Base-by-base conservation (phyloP, 179 eudicot genomes). In the Gypsophila paniculata region DNA sequence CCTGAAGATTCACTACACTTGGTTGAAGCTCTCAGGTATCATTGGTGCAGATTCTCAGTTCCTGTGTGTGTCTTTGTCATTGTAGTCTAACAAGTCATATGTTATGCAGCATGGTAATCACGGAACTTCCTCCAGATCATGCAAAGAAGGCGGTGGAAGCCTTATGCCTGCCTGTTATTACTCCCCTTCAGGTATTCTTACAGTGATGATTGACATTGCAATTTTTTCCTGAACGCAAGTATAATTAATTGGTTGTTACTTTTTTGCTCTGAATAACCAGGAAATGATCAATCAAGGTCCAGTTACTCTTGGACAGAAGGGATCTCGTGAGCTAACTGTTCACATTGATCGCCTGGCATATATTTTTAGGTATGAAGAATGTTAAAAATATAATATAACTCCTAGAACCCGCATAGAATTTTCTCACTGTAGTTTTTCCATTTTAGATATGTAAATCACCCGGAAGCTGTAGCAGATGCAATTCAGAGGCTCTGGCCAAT, bases 381-480 rank as follows among this genome's bases (percentile, higher is more conserved):
- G 38, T 38, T 71, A n/a, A 62, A 57, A 51, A 19, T 51, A 10
- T 46, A 17, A 66, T 10, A 10, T 46, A 17, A 66, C 8, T 44
- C 11, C 65, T 39, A 17, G 34, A 26, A 25, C 61, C 65, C 29
- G 36, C 13, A 36, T 32, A 39, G 38, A 18, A 39, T 44, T 53
- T 71, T 66, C 64, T 79, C 58, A 79, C 49, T 29, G 23, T 44
- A 63, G 11, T n/a, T 44, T 29, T 5, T 23, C 63, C 44, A 61
- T n/a, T 66, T 63, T 78, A 95, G 99, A 85, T 85, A 92, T 77
- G 96, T 87, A 64, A 88, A 88, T 81, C 90, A 92, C 68, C 97
- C 99, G 22, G 97, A 95, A 85, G 99, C 97, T 72, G 99, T 95
- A 44, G 99, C 99, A 51, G 94, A 90, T 86, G 95, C 99, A 73